A percentile compares a stretch with the other conserved stretches of the same genome.
These are phyloP conservation scores for Acanthamoeba lenticulata DNA, from an alignment of 208 protist species.

Conservation along the genomic window DNA sequence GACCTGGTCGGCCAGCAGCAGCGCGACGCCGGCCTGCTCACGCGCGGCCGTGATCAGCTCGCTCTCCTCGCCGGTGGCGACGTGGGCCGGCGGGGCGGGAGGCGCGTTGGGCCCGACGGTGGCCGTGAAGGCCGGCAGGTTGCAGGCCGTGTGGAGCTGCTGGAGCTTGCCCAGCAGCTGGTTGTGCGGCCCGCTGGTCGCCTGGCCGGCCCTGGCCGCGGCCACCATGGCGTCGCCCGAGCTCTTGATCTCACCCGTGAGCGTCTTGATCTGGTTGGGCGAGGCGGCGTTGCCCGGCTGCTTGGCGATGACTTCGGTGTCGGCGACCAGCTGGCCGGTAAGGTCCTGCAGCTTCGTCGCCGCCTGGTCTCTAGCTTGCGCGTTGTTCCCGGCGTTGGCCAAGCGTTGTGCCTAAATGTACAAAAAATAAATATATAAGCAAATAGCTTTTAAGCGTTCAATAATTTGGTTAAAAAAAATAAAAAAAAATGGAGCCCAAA, in stretches of 20 bases:
- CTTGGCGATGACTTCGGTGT: not conserved
- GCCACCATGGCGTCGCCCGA: conserved; percentile 1
- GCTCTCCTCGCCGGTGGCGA: conserved; percentile 19
- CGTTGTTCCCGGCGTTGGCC: not conserved
- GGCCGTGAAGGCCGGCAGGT: not conserved
- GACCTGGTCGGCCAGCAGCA: not conserved
- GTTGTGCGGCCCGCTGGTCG: not conserved
- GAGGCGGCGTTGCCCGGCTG: conserved; percentile 4
- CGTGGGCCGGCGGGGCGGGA: not conserved
- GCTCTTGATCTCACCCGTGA: not conserved
- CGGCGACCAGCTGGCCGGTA: not conserved
- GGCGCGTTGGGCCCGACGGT: not conserved
- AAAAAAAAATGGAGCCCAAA: too few species aligned
- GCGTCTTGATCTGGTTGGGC: not conserved
- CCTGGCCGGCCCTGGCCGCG: not conserved
- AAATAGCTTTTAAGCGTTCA: too few species aligned
- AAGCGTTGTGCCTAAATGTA: not conserved
- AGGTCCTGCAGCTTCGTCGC: not conserved
- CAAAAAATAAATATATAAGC: not conserved
- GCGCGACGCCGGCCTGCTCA: not conserved
- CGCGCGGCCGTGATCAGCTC: not conserved
- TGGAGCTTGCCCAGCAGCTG: conserved; percentile 17
- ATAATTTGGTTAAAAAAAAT: too few species aligned
- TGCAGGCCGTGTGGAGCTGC: conserved; percentile 16
- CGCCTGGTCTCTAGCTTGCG: not conserved